These are phyloP conservation scores for Claviceps sp. DNA, from an alignment of 2,329 filamentous ascomycete genomes.

Conservation along the genomic window DNA sequence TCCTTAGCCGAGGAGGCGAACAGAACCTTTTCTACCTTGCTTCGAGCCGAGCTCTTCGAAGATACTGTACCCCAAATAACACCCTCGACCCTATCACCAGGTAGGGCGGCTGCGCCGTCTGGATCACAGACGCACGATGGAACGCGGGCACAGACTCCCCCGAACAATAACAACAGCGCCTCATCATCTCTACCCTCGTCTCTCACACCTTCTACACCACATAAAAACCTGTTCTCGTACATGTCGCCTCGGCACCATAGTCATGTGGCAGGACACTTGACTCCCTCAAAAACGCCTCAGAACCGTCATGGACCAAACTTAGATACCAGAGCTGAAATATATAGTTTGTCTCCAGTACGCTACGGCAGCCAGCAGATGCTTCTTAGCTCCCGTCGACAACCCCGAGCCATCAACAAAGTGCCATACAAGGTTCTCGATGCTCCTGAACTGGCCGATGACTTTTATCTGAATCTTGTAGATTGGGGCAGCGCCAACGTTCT, in stretches of 20 bases:
- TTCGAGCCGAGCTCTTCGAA: slow-evolving; percentile 88
- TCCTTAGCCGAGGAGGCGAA: slow-evolving; percentile 77
- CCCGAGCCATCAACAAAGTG: slow-evolving; percentile 84
- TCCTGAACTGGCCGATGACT: slow-evolving; percentile 90
- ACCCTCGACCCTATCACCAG: slow-evolving; percentile 47
- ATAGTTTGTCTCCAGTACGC: slow-evolving; percentile 87
- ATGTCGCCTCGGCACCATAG: slow-evolving; percentile 61
- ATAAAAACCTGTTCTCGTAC: slow-evolving; percentile 94
- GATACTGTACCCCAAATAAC: slow-evolving; percentile 72
- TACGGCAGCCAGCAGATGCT: slow-evolving; percentile 90
- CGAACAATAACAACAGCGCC: slow-evolving; percentile 34
- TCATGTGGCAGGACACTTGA: slow-evolving; percentile 65
- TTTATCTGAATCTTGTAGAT: slow-evolving; percentile 93
- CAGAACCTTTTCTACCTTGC: slow-evolving; percentile 72
- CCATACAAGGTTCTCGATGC: slow-evolving; percentile 97
- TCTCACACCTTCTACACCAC: slow-evolving; percentile 84
- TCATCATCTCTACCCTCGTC: slow-evolving; percentile 53
- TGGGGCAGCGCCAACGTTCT: slow-evolving; percentile 94
- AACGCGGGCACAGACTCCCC: slow-evolving; percentile 69
- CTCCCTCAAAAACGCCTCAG: slow-evolving; percentile 78
- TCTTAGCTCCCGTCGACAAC: slow-evolving; percentile 76
- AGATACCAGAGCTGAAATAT: slow-evolving; percentile 82
- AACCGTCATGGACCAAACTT: slow-evolving; percentile 79
- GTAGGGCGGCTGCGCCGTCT: slow-evolving; percentile 36
- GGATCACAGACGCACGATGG: slow-evolving; percentile 47